Base-by-base conservation (phyloP, 495 filamentous ascomycete species). In the Aspergillus nanangensis region DNA sequence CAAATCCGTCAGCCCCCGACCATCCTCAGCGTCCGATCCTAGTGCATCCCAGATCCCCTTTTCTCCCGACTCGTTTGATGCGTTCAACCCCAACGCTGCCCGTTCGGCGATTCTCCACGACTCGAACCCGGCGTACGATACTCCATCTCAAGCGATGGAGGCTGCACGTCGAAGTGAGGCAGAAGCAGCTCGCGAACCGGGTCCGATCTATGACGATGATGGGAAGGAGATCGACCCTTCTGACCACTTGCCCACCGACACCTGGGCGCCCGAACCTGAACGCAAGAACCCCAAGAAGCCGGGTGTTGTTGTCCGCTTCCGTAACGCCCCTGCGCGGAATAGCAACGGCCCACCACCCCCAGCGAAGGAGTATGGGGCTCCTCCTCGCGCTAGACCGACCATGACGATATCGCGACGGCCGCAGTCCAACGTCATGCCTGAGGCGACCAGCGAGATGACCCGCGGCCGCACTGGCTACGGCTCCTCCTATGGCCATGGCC, bases 221-320 rank as follows among this genome's bases (percentile, higher is more conserved):
- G 94, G 93, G 11, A 78, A 87, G 23, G 84, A 91, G 45, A 82
- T 97, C 46, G 93, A 97, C 60, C 92, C 89, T 1, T 91, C 87
- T 2, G 93, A 98, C 62, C 89, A 96, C 58, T 80, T 98, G 1
- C 93, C 92, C 0, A 80, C 88, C 36, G 85, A 91, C 29, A 88
- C 83, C 3, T 97, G 90, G 87, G 93, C 93, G 0, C 93, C 93
- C 1, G 90, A 97, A 60, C 92, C 92, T 1, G 92, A 96, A 55
- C 73, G 75, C 19, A 93, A 89, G 63, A 77, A 5, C 25, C 5
- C 73, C 29, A 74, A 79, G 38, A 79, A 79, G 20, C 70, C 79
- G 7, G 75, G 78, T 33, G 69, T 79, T 2, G 71, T 76, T 13
- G 65, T 79, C 29, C 71, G 75, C 8, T 79, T 78, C 57, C 70